Evolutionary conservation across 768 basidiomycete species (phyloP).

Genomic region (Lactifluus pinguis): DNA sequence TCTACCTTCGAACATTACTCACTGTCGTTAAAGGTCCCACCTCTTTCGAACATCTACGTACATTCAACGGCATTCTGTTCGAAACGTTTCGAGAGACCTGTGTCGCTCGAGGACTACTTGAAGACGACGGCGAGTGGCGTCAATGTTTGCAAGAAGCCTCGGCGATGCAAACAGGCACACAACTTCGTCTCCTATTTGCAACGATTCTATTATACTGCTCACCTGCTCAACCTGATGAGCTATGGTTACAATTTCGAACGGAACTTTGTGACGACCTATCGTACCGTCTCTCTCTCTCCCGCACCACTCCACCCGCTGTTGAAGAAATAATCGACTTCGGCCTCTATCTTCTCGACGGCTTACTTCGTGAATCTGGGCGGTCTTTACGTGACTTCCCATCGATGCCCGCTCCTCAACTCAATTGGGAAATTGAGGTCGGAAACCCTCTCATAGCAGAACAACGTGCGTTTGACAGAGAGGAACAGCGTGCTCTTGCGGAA

Average conservation of each 20-base stretch:
- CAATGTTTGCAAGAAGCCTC: conserved; percentile 33
- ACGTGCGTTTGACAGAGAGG: conserved; percentile 22
- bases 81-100: conserved; percentile 35
- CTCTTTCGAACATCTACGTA: no score
- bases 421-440: conserved; percentile 22
- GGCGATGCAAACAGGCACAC: no score
- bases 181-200: no score
- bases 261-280: neutral
- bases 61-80: conserved; percentile 17
- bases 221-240: neutral
- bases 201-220: neutral
- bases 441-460: conserved; percentile 31
- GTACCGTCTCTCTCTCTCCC: no score
- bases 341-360: conserved; percentile 13
- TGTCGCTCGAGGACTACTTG: conserved; percentile 33
- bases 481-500: neutral
- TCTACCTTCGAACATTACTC: no score
- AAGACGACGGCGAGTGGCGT: no score
- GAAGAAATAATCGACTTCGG: conserved; percentile 31
- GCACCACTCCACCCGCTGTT: no score
- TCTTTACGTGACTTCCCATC: conserved; percentile 21
- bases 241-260: no score
- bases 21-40: no score
- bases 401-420: conserved; percentile 26
- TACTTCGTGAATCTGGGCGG: conserved; percentile 23